phyloP scores from a whole-genome alignment of 1,284 basidiomycete genomes.

The Ceratobasidium sp. region DNA sequence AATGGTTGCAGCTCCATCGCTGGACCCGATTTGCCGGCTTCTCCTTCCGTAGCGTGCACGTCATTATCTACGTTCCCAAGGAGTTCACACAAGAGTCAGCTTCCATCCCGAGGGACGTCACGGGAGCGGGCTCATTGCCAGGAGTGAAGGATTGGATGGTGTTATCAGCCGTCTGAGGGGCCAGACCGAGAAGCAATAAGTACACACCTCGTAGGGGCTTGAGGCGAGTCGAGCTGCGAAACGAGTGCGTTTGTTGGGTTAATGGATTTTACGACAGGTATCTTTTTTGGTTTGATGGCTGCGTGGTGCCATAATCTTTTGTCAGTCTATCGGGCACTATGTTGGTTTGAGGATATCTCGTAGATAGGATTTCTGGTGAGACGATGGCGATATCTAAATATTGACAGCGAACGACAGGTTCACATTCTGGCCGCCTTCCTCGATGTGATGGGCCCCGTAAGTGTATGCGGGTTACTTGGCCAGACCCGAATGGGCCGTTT shows the following conservation, averaged over 20 bases:
- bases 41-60: slow-evolving; percentile 63
- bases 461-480: background rate
- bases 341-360: too few species aligned
- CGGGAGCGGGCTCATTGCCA: slow-evolving; percentile 71
- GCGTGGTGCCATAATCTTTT: background rate
- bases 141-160: slow-evolving; percentile 61
- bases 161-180: slow-evolving; percentile 68
- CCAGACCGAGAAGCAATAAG: slow-evolving; percentile 47
- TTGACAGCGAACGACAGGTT: background rate
- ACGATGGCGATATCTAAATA: background rate
- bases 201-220: background rate
- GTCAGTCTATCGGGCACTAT: too few species aligned
- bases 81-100: slow-evolving; percentile 71
- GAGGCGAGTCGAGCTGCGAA: background rate
- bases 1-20: slow-evolving; percentile 49
- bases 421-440: background rate
- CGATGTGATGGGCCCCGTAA: background rate
- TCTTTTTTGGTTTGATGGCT: background rate
- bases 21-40: background rate
- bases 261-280: background rate
- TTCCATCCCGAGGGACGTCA: slow-evolving; percentile 74
- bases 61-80: slow-evolving; percentile 78
- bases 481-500: background rate
- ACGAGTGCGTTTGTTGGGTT: slow-evolving; percentile 1
- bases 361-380: too few species aligned